Evolutionary conservation across 108 stramenopile species (phyloP), one percentile per base, ranked within the genome.

Genomic region (Cyclotella baltica): DNA sequence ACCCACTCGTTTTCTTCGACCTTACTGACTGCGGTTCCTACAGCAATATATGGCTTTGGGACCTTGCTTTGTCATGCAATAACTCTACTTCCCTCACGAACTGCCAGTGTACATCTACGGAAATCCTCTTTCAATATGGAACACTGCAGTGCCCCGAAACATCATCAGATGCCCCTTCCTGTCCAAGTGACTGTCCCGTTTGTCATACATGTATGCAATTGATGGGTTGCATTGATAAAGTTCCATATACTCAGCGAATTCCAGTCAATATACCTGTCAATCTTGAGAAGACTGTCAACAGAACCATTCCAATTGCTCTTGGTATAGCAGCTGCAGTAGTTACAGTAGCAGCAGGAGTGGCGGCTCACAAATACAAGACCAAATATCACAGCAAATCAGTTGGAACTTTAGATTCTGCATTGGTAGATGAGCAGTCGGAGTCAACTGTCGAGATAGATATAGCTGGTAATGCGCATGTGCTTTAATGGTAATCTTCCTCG

Each of bases 21-120:
- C 70, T 90, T 31, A 27, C 56, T 27, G 73, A 89, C 62, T 91
- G 90, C 51, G 70, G 67, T 22, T 83, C 85, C 0, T 91, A 88
- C 73, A 70, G 69, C 36, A 82, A 85, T 58, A 43, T 91, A 19
- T 91, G 90, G 90, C 30, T 84, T 22, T 91, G 88, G 88, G 90
- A 91, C 68, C 65, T 89, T 29, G 72, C 87, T 10, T 52, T 91
- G 27, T 82, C 90, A 2, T 91, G 90, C 62, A 70, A 77, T 5
- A 75, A 75, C 59, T 65, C 70, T 0, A 73, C 77, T 3, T 67
- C 77, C 0, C 68, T 73, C 25, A 53, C 57, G 19, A 73, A 51
- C 30, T 91, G 90, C 63, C 55, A 84, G 15, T 91, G 90, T 38
- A 73, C 73, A 16, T 89, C 83, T 62, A 87, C 90, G 11, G 77